A percentile compares a stretch with the other conserved stretches of the same genome.
Conservation (phyloP, 805 yeast genomes). For the Metschnikowia sp. region DNA sequence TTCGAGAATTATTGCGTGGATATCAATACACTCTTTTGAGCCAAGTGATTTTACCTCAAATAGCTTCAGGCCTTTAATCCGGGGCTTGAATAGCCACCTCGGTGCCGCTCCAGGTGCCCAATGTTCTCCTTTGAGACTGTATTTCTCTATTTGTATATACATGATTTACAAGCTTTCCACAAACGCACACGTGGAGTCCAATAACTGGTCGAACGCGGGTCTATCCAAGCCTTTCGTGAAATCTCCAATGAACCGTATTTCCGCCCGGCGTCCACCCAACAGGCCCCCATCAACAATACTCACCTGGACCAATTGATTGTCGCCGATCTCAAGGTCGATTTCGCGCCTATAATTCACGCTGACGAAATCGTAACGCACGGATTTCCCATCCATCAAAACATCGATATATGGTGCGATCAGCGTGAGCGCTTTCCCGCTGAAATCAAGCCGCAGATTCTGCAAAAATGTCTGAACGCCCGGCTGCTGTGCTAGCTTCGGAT, state of each 20-base stretch:
- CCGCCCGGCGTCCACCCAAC: slow-evolving; percentile 52
- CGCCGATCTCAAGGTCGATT: slow-evolving; percentile 38
- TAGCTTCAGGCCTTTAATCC: too few relatives aligned
- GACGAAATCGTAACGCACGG: slow-evolving; percentile 44
- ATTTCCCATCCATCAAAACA: slow-evolving; percentile 34
- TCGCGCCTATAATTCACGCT: slow-evolving; percentile 43
- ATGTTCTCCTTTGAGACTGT: not conserved
- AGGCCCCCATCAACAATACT: slow-evolving; percentile 55
- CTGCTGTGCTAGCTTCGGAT: slow-evolving; percentile 31
- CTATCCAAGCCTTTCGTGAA: slow-evolving; percentile 14
- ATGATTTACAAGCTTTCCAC: slow-evolving; percentile 15
- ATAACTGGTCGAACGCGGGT: slow-evolving; percentile 22
- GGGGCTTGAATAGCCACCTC: too few relatives aligned
- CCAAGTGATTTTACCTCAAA: too few relatives aligned
- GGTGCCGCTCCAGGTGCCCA: not conserved
- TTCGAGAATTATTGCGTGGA: too few relatives aligned
- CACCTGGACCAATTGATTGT: slow-evolving; percentile 36
- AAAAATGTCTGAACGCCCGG: slow-evolving; percentile 44
- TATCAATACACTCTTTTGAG: too few relatives aligned
- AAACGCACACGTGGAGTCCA: slow-evolving; percentile 22
- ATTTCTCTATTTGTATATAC: too few relatives aligned
- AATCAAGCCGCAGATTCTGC: slow-evolving; percentile 33
- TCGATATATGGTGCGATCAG: slow-evolving; percentile 39
- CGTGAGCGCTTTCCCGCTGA: slow-evolving; percentile 34
- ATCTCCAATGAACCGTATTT: slow-evolving; percentile 23